These are phyloP conservation scores for Suhomyces sp. DNA, from an alignment of 805 yeast species.

Conservation along the genomic window DNA sequence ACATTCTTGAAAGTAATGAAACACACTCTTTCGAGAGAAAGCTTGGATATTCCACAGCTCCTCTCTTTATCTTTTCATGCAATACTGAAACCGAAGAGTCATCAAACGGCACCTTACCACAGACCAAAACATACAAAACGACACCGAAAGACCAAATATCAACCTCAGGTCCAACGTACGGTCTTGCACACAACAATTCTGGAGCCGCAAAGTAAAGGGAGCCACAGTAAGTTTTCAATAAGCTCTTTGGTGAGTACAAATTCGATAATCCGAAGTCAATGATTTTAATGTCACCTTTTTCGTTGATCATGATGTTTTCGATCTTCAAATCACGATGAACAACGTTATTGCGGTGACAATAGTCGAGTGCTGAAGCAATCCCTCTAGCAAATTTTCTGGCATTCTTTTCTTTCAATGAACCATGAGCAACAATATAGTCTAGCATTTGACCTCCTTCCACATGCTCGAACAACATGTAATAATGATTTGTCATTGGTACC, in stretches of 20 bases:
- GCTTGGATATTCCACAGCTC: conserved; percentile 87
- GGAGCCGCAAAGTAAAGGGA: conserved; percentile 98
- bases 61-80: conserved; percentile 91
- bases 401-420: conserved; percentile 86
- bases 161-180: conserved; percentile 94
- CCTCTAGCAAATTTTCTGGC: conserved; percentile 95
- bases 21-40: conserved; percentile 77
- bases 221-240: conserved; percentile 94
- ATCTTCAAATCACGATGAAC: conserved; percentile 96
- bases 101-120: conserved; percentile 98
- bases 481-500: conserved; percentile 94
- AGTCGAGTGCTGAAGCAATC: conserved; percentile 88
- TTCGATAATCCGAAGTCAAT: conserved; percentile 96
- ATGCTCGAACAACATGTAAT: conserved; percentile 94
- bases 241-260: conserved; percentile 64
- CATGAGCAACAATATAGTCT: conserved; percentile 95
- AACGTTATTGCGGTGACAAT: conserved; percentile 89
- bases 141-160: conserved; percentile 99
- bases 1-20: conserved; percentile 78
- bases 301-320: conserved; percentile 92
- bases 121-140: conserved; percentile 88
- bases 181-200: conserved; percentile 86
- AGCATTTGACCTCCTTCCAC: conserved; percentile 97
- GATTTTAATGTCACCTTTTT: conserved; percentile 89
- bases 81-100: conserved; percentile 88